Base-by-base conservation (phyloP, 345 rosid species). In the Excoecaria cochinchinensis region DNA sequence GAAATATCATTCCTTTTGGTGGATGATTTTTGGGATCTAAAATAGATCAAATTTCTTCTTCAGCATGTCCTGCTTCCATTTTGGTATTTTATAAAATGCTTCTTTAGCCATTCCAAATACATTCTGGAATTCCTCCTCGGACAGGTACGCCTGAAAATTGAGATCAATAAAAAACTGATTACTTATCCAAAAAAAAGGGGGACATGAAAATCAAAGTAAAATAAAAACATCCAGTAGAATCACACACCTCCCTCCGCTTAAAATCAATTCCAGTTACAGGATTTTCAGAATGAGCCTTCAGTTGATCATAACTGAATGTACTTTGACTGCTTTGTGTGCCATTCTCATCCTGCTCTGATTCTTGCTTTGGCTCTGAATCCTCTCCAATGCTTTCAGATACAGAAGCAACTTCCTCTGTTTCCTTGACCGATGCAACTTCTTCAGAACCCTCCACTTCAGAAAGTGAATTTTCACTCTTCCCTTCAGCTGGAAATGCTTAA, bases 31-130 rank as follows among this genome's bases (percentile, higher is more conserved):
- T 31, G 31, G 31, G 31, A 44, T 69, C 87, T 87, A 95, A 80
- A 95, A 90, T 78, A 96, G 80, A 78, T 92, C 97, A 62, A 82
- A 78, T 77, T 93, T 91, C 90, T 83, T 93, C 90, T 96, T 96
- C 74, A 77, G 92, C 77, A 92, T 79, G 81, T 96, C 98, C 87
- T 96, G 97, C 89, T 96, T 96, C 99, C 99, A 96, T 78, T 86
- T 89, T 5, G 99, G 99, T 80, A 89, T 75, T 75, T 89, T 89
- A 79, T 88, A 86, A 77, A 96, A 96, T 75, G 83, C 89, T 78
- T 86, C 97, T 84, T 92, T 96, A 68, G 82, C 57, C 84, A 88
- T 87, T 56, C 97, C 93, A 40, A 96, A 87, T 63, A 93, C 82
- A 39, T 78, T 77, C 82, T 86, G 80, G 78, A 96, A 96, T 78